Conservation (phyloP, 2,329 filamentous ascomycete species). For the Colletotrichum magnum region DNA sequence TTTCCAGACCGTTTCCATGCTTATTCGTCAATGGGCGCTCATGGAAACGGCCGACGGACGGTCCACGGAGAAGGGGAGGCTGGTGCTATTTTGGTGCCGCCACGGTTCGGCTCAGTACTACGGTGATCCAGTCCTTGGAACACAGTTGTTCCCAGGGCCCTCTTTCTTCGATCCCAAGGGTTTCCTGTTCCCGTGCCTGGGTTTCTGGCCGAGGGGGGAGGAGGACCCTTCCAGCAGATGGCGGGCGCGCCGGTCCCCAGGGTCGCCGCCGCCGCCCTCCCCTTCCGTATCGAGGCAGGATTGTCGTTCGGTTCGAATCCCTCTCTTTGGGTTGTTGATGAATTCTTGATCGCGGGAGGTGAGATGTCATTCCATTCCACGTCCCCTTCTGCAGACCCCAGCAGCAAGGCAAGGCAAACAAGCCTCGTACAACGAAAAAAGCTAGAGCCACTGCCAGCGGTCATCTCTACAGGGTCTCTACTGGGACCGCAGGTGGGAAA, state of each 20-base stretch:
- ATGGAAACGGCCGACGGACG: constrained; percentile 2
- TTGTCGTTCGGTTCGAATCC: constrained; percentile 11
- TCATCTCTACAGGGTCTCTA: constrained; percentile 22
- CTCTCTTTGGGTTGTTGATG: too few relatives aligned
- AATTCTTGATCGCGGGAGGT: neutral
- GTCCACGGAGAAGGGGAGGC: neutral
- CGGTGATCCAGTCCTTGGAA: constrained; percentile 1
- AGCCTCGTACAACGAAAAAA: neutral
- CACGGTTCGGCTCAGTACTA: constrained; percentile 5
- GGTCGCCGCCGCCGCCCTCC: neutral
- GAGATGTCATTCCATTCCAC: too few relatives aligned
- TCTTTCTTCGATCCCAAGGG: neutral
- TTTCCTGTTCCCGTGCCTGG: constrained; percentile 16
- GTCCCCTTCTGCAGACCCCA: too few relatives aligned
- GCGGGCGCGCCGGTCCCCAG: neutral
- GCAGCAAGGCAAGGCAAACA: neutral
- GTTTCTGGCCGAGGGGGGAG: neutral
- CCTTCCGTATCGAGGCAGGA: constrained; percentile 15
- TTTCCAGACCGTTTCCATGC: constrained; percentile 18
- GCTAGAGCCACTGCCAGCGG: constrained; percentile 14
- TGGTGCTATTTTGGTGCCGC: constrained; percentile 22
- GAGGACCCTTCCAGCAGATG: constrained; percentile 23
- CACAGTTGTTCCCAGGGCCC: too few relatives aligned
- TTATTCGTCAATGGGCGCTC: constrained; percentile 24
- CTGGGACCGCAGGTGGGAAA: neutral